Percentiles rank a stretch among this genome's conserved stretches.
Conservation (phyloP, 1,284 basidiomycete genomes). For the Pseudozyma sp. region DNA sequence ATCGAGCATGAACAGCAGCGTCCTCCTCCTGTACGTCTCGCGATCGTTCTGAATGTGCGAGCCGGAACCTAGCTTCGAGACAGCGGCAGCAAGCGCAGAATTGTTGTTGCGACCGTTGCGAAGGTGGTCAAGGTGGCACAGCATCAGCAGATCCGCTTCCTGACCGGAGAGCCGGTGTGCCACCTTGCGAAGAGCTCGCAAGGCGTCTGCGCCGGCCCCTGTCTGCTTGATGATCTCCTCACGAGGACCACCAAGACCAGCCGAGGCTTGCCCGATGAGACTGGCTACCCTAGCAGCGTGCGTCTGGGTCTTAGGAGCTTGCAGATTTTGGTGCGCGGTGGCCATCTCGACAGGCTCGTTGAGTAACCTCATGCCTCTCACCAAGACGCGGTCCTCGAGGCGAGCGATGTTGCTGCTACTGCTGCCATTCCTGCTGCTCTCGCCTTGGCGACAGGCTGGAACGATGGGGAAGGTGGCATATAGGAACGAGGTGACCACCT, state of each 20-base stretch:
- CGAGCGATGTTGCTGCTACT: constrained; percentile 21
- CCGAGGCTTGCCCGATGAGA: constrained; percentile 39
- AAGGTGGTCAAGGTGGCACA: constrained; percentile 51
- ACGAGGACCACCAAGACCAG: constrained; percentile 24
- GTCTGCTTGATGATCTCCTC: constrained; percentile 20
- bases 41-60: constrained; percentile 15
- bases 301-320: constrained; percentile 11
- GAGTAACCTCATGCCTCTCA: constrained; percentile 27
- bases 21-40: constrained; percentile 40
- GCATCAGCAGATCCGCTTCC: constrained; percentile 54
- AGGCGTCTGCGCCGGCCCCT: constrained; percentile 7
- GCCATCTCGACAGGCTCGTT: constrained; percentile 36
- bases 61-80: constrained; percentile 50
- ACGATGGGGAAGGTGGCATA: constrained; percentile 48
- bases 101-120: constrained; percentile 51
- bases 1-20: constrained; percentile 50
- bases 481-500: constrained; percentile 21
- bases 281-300: constrained; percentile 30
- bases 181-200: constrained; percentile 33
- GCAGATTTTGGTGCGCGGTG: constrained; percentile 5
- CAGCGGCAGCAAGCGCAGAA: constrained; percentile 50
- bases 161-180: constrained; percentile 28
- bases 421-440: constrained; percentile 11
- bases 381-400: constrained; percentile 34
- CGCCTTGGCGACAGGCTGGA: constrained; percentile 1